Evolutionary conservation across 805 yeast genomes (phyloP).

Genomic region (Debaryomyces maramus): DNA sequence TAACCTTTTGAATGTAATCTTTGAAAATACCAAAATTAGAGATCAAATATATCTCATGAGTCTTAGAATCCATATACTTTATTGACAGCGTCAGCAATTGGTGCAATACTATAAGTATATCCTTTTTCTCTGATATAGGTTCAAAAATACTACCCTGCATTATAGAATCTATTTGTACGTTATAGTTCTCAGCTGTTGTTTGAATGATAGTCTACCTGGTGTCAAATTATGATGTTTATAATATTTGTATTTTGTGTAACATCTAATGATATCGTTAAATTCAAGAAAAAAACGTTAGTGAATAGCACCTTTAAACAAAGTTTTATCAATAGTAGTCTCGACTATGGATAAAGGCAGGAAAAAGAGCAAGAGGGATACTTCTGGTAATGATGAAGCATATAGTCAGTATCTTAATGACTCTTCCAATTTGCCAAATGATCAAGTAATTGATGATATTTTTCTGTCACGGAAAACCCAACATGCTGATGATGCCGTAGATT

Average conservation of each 20-base stretch:
- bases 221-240: no score
- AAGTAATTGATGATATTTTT: constrained; percentile 39
- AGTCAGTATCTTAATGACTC: constrained; percentile 18
- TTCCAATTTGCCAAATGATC: constrained; percentile 35
- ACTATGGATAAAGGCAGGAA: background rate
- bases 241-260: no score
- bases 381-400: constrained; percentile 14
- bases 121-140: background rate
- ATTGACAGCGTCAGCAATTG: constrained; percentile 11
- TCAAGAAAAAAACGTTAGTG: no score
- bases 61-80: constrained; percentile 7
- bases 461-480: constrained; percentile 52
- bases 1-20: constrained; percentile 9
- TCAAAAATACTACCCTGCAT: constrained; percentile 5
- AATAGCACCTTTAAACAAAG: no score
- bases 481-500: constrained; percentile 90
- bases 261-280: no score
- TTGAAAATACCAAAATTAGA: constrained; percentile 13
- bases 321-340: background rate
- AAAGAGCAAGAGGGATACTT: constrained; percentile 1
- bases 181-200: no score
- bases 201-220: no score
- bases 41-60: constrained; percentile 16
- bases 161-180: no score
- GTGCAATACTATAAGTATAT: constrained; percentile 4